Conservation (phyloP, 2,329 filamentous ascomycete genomes). For the Ceratocystis albifundus region DNA sequence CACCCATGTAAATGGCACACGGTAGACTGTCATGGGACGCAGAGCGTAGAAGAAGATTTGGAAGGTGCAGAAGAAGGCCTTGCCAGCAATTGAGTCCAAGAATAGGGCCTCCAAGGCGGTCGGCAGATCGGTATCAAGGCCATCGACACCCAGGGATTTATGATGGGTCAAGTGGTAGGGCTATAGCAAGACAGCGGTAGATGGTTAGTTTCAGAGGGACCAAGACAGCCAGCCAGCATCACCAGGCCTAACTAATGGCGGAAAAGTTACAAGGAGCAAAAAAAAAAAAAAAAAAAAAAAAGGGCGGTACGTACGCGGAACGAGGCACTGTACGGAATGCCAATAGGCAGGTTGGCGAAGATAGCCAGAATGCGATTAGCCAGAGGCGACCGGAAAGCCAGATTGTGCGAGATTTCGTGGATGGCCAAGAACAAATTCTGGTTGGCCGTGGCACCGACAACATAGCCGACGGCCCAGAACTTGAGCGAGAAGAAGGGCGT, state of each 20-base stretch:
- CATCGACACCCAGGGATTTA: conserved; percentile 94
- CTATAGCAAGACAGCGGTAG: conserved; percentile 31
- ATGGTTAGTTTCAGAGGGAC: conserved; percentile 13
- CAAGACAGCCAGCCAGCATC: background rate
- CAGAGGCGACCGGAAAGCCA: conserved; percentile 72
- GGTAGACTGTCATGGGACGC: conserved; percentile 88
- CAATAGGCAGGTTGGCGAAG: conserved; percentile 90
- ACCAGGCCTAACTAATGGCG: too few species aligned
- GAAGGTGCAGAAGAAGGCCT: conserved; percentile 98
- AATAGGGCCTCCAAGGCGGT: conserved; percentile 84
- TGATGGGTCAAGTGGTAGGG: conserved; percentile 98
- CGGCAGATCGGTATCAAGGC: conserved; percentile 89
- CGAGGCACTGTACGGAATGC: conserved; percentile 86
- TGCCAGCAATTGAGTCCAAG: conserved; percentile 87
- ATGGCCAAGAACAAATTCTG: conserved; percentile 98
- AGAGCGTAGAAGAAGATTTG: conserved; percentile 98
- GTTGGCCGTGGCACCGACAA: conserved; percentile 88
- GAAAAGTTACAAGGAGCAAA: too few species aligned
- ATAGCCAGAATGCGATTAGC: conserved; percentile 82
- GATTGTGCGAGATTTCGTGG: conserved; percentile 96
- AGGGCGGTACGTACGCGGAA: conserved; percentile 57
- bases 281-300: too few species aligned
- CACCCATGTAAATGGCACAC: conserved; percentile 72
- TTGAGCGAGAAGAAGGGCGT: conserved; percentile 69
- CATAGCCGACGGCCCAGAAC: conserved; percentile 79